A percentile compares a stretch with the other conserved stretches of the same genome.
phyloP scores from a whole-genome alignment of 306 rosid genomes.

The Gleditsia sinensis region DNA sequence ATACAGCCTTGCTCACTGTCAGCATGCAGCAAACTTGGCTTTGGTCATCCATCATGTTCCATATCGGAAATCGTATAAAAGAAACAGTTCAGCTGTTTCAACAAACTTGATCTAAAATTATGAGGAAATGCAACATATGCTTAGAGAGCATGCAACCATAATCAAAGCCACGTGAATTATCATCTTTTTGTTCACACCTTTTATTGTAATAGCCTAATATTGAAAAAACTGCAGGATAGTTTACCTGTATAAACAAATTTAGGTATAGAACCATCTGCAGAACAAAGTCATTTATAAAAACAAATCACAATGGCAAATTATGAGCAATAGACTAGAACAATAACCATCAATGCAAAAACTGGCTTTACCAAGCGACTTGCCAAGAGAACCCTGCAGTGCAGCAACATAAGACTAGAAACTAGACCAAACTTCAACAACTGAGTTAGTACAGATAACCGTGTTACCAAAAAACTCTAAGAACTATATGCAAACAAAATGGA shows the following conservation, averaged over 20 bases:
- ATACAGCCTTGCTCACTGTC: too few relatives aligned
- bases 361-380: constrained; percentile 30
- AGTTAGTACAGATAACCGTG: constrained; percentile 32
- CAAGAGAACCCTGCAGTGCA: constrained; percentile 44
- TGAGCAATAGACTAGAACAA: neutral
- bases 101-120: neutral
- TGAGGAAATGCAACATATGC: neutral
- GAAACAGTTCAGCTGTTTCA: too few relatives aligned
- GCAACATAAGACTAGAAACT: constrained; percentile 39
- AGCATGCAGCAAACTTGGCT: too few relatives aligned
- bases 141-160: neutral
- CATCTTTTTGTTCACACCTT: neutral
- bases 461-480: neutral
- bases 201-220: neutral
- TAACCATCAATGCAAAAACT: constrained; percentile 10
- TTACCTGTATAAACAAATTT: constrained; percentile 16
- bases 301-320: neutral
- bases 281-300: constrained; percentile 2
- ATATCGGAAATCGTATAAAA: neutral
- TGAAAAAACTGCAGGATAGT: neutral
- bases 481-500: neutral
- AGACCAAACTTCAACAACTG: neutral
- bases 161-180: neutral
- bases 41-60: too few relatives aligned
- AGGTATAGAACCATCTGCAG: neutral